Base-by-base conservation (phyloP, 805 yeast species). In the Ogataea populi-albae region DNA sequence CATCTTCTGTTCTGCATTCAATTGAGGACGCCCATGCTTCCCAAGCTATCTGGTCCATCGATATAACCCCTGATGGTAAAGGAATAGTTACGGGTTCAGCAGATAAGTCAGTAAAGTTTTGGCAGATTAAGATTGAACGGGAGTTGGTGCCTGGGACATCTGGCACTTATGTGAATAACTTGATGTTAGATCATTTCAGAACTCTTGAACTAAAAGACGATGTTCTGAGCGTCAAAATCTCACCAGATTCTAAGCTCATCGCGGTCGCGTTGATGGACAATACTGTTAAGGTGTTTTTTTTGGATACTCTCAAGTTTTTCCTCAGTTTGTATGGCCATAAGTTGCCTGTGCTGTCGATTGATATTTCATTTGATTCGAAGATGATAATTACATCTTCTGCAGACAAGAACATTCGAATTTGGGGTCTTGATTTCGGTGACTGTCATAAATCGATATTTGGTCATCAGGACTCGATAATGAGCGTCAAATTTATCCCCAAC, bases 361-460 rank as follows among this genome's bases (percentile, higher is more conserved):
- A 93, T 57, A 88, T 93, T 28, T 86, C 98, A 1, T 70, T 61
- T 49, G 99, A 93, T 60, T 80, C 91, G 24, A 91, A 93, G 61
- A 59, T 93, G 49, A 73, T 93, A 43, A 79, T 91, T 35, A 86
- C 98, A 0, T 86, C 96, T 4, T 87, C 97, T 1, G 98, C 98
- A 0, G 99, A 93, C 64, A 93, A 93, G 62, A 93, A 93, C 61
- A 86, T 93, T 56, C 88, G 94, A 64, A 84, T 93, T 39, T 93
- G 99, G 99, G 99, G 99, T 34, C 67, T 93, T 40, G 98, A 93
- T 60, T 93, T 93, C 62, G 99, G 99, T 63, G 99, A 93, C 62
- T 93, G 98, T 69, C 98, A 93, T 62, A 84, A 83, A 58, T 91
- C 98, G 2, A 77, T 93, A 18, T 93, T 93, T 60, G 99, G 95